Base-by-base conservation (phyloP, 2,329 filamentous ascomycete species). In the Didymosphaeria variabile region DNA sequence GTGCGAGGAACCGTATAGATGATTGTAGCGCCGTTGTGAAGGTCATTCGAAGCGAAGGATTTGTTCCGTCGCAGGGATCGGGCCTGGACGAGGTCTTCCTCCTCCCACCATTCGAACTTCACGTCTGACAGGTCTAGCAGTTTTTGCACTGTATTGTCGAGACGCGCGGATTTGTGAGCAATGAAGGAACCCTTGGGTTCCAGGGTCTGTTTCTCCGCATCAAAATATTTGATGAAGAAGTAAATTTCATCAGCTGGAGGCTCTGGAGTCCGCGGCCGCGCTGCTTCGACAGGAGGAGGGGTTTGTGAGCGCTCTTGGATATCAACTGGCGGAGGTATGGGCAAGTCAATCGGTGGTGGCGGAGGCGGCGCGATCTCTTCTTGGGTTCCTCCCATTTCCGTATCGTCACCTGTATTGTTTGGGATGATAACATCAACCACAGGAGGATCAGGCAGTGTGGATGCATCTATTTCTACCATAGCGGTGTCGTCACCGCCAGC, bases 81-180 rank as follows among this genome's bases (percentile, higher is more conserved):
- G 3, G 69, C 69, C 3, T 62, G 71, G 3, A 65, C 64, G 1
- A 74, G 58, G 17, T 75, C 71, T 29, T 85, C 81, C 15, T 82
- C 78, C 59, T 87, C 83, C 64, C 84, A 86, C 6, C 83, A 66
- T 60, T 87, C 84, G 47, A 87, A 72, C 63, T 74, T 75, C 53
- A 73, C 71, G 53, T 79, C 73, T 15, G 72, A 67, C 8, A 77
- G 55, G 2, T 67, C 67, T 5, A 80, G 68, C 9, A 75, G 56
- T 19, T 69, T 67, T 6, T 70, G 61, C 6, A 79, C 61, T 2
- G 72, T 77, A 34, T 68, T 68, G 40, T 79, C 77, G 8, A 80
- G 68, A 47, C 74, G 72, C 15, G 72, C 73, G 19, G 69, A 70
- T 51, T 71, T 74, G 8, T 67, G 67, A 13, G 66, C 72, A 15